Evolutionary conservation across 2,329 filamentous ascomycete species (phyloP).

Genomic region (Phialophora verrucosa): DNA sequence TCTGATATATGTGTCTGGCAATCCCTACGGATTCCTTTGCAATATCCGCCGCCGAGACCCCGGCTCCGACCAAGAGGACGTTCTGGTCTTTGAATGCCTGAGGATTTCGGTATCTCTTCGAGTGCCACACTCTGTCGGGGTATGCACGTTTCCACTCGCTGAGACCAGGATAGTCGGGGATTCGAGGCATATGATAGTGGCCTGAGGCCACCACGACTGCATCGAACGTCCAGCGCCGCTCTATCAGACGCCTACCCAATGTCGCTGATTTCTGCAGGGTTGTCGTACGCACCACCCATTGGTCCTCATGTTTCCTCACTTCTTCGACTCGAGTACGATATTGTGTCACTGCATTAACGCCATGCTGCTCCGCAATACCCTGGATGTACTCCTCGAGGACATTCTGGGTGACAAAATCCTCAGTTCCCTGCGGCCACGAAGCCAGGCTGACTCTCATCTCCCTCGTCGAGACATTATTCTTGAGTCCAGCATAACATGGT

Average conservation of each 20-base stretch:
- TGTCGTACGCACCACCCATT: slow-evolving; percentile 61
- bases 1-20: slow-evolving; percentile 58
- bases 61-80: slow-evolving; percentile 62
- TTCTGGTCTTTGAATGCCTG: slow-evolving; percentile 60
- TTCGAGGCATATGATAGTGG: slow-evolving; percentile 59
- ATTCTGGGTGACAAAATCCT: slow-evolving; percentile 63
- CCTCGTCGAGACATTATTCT: slow-evolving; percentile 60
- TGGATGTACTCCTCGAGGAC: slow-evolving; percentile 67
- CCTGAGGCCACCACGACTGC: slow-evolving; percentile 60
- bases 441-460: slow-evolving; percentile 58
- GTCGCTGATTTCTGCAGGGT: slow-evolving; percentile 45
- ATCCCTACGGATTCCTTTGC: slow-evolving; percentile 57
- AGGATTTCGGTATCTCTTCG: slow-evolving; percentile 58
- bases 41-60: slow-evolving; percentile 62
- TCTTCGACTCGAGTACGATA: slow-evolving; percentile 67
- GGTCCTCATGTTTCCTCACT: slow-evolving; percentile 53
- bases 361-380: slow-evolving; percentile 58
- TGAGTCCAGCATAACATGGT: slow-evolving; percentile 60
- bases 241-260: slow-evolving; percentile 22
- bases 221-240: slow-evolving; percentile 51
- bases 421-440: slow-evolving; percentile 64
- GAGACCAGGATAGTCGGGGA: slow-evolving; percentile 58
- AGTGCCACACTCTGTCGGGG: slow-evolving; percentile 56
- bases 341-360: slow-evolving; percentile 57
- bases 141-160: slow-evolving; percentile 53